These are phyloP conservation scores for Gracilaria caudata DNA, from an alignment of 23 red algal genomes.

Conservation along the genomic window DNA sequence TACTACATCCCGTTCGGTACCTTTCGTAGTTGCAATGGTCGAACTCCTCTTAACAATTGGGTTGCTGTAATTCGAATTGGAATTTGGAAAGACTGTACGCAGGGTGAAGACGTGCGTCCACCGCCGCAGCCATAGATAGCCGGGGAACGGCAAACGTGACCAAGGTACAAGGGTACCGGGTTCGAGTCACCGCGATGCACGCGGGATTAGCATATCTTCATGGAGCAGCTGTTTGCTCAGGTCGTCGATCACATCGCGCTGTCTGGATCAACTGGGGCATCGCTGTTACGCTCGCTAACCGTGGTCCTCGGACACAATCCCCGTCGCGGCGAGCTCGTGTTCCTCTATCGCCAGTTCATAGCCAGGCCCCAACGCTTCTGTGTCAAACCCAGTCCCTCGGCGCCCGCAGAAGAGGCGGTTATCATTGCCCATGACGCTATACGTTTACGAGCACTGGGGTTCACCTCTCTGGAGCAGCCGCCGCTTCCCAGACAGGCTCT, in stretches of 20 bases:
- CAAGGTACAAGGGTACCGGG: background rate
- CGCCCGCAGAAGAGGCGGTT: slow-evolving; percentile 7
- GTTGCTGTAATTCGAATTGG: too few relatives aligned
- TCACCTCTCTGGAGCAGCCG: slow-evolving; percentile 31
- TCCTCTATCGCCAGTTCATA: slow-evolving; percentile 20
- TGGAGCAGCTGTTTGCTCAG: slow-evolving; percentile 53
- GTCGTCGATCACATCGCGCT: slow-evolving; percentile 57
- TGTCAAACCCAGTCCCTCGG: slow-evolving; percentile 25
- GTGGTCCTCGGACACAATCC: slow-evolving; percentile 6
- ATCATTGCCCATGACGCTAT: slow-evolving; percentile 33
- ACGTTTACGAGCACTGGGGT: slow-evolving; percentile 53
- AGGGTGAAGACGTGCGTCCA: too few relatives aligned
- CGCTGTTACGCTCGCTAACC: background rate
- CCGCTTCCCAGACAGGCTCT: slow-evolving; percentile 20
- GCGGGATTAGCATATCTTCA: background rate
- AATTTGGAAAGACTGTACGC: too few relatives aligned
- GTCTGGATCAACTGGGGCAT: background rate
- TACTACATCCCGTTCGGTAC: too few relatives aligned
- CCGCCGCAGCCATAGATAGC: background rate
- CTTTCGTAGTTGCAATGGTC: too few relatives aligned
- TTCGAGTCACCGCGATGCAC: slow-evolving; percentile 3
- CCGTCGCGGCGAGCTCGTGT: slow-evolving; percentile 1
- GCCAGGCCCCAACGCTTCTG: slow-evolving; percentile 15
- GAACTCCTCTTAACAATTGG: too few relatives aligned
- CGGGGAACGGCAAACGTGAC: background rate